Evolutionary conservation across 768 basidiomycete species (phyloP), one percentile per base, ranked within the genome.

Genomic region (Amanita jacksonii): DNA sequence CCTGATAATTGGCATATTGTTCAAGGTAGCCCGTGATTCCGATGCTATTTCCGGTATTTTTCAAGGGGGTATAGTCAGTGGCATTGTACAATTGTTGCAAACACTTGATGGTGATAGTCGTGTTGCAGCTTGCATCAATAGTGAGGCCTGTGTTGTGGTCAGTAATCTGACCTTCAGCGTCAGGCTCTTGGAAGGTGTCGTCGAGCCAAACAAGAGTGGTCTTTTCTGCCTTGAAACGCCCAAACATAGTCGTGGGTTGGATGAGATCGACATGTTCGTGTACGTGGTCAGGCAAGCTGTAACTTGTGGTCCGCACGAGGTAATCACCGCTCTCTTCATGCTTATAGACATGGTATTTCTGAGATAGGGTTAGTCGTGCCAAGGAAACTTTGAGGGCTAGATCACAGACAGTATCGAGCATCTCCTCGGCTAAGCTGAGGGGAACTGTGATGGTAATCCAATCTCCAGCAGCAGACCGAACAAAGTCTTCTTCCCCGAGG

Each of bases 211-310:
- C 61, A 18, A 75, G 51, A 0, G 63, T 73, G 8, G 70, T 69
- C 49, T 53, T 67, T 42, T 72, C 60, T 6, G 60, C 59, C 49
- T 66, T 72, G 44, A 73, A 61, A 43, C 70, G 69, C n/a, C 70
- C 67, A 49, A 85, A 86, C 57, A 74, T 69, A 1, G 80, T 85
- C 0, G 84, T 84, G 0, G 83, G 83, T 45, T 81, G 77, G 24
- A 85, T 62, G 24, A 84, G 60, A 38, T 83, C 79, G 41, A 85
- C 55, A 52, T 85, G 80, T 1, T 65, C 63, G 49, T 79, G 72
- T 22, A 85, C 50, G 38, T 68, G 50, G 22, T 62, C 63, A 0
- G 83, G 83, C 13, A 85, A 67, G 48, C 74, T 79, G 59, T 81
- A 85, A 46, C 65, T 66, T 3, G 74, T 76, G 2, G 84, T 80